Evolutionary conservation across 2,329 filamentous ascomycete genomes (phyloP).

Genomic region (Xylaria sp.): DNA sequence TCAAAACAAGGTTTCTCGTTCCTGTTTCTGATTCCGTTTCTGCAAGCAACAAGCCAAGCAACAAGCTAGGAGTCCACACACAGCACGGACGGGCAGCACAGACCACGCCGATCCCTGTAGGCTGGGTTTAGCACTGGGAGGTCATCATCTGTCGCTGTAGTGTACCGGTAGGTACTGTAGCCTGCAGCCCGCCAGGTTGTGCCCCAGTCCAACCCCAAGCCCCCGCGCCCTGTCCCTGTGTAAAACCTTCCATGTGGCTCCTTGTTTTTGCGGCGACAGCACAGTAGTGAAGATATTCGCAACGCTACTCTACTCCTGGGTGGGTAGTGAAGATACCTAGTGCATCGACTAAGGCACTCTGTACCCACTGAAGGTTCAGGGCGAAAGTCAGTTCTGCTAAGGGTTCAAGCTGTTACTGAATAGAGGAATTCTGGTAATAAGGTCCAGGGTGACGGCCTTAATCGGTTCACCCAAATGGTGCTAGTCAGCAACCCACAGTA

Average conservation of each 20-base stretch:
- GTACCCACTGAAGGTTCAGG: constrained; percentile 6
- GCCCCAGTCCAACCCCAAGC: constrained; percentile 15
- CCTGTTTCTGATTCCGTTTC: constrained; percentile 21
- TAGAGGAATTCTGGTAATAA: constrained; percentile 15
- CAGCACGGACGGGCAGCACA: constrained; percentile 26
- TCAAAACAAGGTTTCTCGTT: constrained; percentile 33
- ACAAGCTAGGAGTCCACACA: constrained; percentile 20
- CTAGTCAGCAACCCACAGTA: constrained; percentile 31
- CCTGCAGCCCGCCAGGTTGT: constrained; percentile 14
- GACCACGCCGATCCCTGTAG: constrained; percentile 15
- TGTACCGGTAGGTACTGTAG: not conserved
- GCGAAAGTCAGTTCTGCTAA: constrained; percentile 8
- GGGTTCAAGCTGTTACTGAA: constrained; percentile 6
- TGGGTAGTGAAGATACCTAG: not conserved
- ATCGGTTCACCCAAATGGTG: constrained; percentile 19
- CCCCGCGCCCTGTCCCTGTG: constrained; percentile 18
- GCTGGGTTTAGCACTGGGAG: not conserved
- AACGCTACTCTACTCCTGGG: not conserved
- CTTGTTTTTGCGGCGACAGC: constrained; percentile 5
- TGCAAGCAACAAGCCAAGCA: constrained; percentile 32
- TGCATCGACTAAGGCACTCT: not conserved
- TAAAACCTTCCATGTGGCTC: constrained; percentile 8
- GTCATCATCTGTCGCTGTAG: not conserved
- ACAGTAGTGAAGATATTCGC: not conserved
- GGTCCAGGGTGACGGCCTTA: constrained; percentile 11